These are phyloP conservation scores for Heimioporus retisporus DNA, from an alignment of 1,284 basidiomycete species.

Conservation along the genomic window DNA sequence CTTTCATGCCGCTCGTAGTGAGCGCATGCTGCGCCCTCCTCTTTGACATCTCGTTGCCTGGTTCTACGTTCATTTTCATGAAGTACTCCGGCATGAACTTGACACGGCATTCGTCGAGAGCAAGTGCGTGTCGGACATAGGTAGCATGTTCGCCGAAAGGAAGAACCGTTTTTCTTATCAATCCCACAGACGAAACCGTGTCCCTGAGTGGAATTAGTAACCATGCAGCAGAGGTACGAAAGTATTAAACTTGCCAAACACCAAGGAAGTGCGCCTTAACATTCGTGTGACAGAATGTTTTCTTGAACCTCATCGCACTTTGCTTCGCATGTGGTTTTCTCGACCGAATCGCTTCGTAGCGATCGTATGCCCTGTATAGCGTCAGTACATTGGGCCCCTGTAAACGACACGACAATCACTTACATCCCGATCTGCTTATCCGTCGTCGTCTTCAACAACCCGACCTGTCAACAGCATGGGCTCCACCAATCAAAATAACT, in stretches of 20 bases:
- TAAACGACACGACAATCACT: conserved; percentile 4
- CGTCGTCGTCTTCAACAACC: conserved; percentile 32
- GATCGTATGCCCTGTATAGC: conserved; percentile 26
- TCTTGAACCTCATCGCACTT: conserved; percentile 44
- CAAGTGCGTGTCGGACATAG: conserved; percentile 48
- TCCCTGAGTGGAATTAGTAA: conserved; percentile 45
- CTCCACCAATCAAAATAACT: neutral
- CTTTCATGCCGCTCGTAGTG: conserved; percentile 2
- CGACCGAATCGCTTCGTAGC: conserved; percentile 37
- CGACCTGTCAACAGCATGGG: conserved; percentile 24
- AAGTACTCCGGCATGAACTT: conserved; percentile 55
- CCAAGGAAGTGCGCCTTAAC: conserved; percentile 25
- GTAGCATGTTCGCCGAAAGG: conserved; percentile 36
- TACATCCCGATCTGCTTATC: conserved; percentile 38
- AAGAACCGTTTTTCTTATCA: conserved; percentile 32
- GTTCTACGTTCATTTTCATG: conserved; percentile 34
- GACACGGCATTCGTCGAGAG: conserved; percentile 33
- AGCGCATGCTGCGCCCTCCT: no score
- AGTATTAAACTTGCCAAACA: conserved; percentile 43
- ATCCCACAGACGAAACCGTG: conserved; percentile 51
- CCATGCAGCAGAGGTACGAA: neutral
- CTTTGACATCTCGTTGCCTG: neutral
- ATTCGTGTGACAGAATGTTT: conserved; percentile 45
- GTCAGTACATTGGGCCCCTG: no score
- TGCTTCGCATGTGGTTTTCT: conserved; percentile 22